These are phyloP conservation scores for Danielozyma ontarioensis DNA, from an alignment of 805 yeast genomes.

Conservation along the genomic window DNA sequence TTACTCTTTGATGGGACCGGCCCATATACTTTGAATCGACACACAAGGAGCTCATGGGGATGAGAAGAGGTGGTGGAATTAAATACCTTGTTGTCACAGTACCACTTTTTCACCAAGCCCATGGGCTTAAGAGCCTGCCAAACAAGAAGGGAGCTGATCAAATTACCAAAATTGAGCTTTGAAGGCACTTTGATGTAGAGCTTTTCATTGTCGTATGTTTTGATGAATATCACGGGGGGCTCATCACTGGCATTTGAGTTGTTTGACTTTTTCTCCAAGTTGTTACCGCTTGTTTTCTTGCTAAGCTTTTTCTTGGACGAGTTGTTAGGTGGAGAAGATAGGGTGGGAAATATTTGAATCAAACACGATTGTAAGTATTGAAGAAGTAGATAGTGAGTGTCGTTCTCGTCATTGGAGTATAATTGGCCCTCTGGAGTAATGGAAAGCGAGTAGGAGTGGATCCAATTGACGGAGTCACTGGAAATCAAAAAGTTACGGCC, in stretches of 20 bases:
- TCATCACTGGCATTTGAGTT: slow-evolving; percentile 9
- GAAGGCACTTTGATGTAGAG: slow-evolving; percentile 32
- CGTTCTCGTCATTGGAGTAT: slow-evolving; percentile 26
- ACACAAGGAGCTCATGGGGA: slow-evolving; percentile 46
- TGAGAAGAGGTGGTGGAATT: slow-evolving; percentile 14
- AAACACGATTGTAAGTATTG: slow-evolving; percentile 35
- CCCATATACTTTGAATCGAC: slow-evolving; percentile 63
- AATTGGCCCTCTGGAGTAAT: slow-evolving; percentile 31
- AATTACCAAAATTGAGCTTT: slow-evolving; percentile 34
- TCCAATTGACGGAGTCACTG: slow-evolving; percentile 34
- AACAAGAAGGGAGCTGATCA: slow-evolving; percentile 43
- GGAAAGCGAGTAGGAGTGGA: slow-evolving; percentile 20
- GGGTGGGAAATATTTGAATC: slow-evolving; percentile 30
- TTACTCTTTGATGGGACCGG: slow-evolving; percentile 45
- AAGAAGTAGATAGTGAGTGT: slow-evolving; percentile 24
- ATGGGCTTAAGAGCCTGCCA: slow-evolving; percentile 54
- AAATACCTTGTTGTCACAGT: slow-evolving; percentile 31
- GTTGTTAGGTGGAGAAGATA: slow-evolving; percentile 4
- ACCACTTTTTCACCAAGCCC: slow-evolving; percentile 55
- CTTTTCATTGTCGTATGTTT: slow-evolving; percentile 34
- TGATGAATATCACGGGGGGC: slow-evolving; percentile 38
- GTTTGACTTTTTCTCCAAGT: not conserved
- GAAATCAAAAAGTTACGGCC: slow-evolving; percentile 31
- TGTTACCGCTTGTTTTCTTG: not conserved
- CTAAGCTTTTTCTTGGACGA: not conserved